A percentile compares a stretch with the other conserved stretches of the same genome.
Conservation (phyloP, 495 filamentous ascomycete species). For the Aspergillus olivimuriae region DNA sequence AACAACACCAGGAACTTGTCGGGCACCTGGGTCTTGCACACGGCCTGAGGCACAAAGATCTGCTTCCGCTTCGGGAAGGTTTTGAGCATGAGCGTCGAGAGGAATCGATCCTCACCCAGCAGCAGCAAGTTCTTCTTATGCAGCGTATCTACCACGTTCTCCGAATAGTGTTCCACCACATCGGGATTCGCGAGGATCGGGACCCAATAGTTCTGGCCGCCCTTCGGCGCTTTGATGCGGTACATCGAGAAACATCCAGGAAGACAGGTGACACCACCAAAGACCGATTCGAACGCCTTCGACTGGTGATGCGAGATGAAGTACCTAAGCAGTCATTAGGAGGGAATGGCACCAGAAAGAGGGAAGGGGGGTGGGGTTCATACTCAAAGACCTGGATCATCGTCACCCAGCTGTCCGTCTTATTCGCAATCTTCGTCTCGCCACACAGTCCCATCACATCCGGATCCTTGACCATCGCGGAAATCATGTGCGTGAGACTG, state of each 20-base stretch:
- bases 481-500: slow-evolving; percentile 96
- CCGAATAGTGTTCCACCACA: slow-evolving; percentile 97
- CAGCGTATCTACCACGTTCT: slow-evolving; percentile 97
- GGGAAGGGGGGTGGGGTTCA: slow-evolving; percentile 11
- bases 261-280: slow-evolving; percentile 98
- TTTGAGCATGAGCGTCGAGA: slow-evolving; percentile 94
- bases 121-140: slow-evolving; percentile 98
- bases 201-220: slow-evolving; percentile 98
- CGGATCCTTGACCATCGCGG: slow-evolving; percentile 97
- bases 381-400: slow-evolving; percentile 99
- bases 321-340: slow-evolving; percentile 48
- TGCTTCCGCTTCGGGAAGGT: slow-evolving; percentile 99
- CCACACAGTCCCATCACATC: slow-evolving; percentile 99
- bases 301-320: slow-evolving; percentile 97
- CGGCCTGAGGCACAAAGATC: slow-evolving; percentile 95
- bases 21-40: slow-evolving; percentile 97
- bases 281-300: slow-evolving; percentile 97
- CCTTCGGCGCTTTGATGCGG: slow-evolving; percentile 97
- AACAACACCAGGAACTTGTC: slow-evolving; percentile 89
- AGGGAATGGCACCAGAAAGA: neutral
- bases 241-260: slow-evolving; percentile 99
- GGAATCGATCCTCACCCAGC: slow-evolving; percentile 93
- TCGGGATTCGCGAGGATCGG: slow-evolving; percentile 98
- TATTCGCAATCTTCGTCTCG: slow-evolving; percentile 99
- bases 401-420: slow-evolving; percentile 86